phyloP scores from a whole-genome alignment of 2,329 filamentous ascomycete species.

The Monosporascus cannonballus region DNA sequence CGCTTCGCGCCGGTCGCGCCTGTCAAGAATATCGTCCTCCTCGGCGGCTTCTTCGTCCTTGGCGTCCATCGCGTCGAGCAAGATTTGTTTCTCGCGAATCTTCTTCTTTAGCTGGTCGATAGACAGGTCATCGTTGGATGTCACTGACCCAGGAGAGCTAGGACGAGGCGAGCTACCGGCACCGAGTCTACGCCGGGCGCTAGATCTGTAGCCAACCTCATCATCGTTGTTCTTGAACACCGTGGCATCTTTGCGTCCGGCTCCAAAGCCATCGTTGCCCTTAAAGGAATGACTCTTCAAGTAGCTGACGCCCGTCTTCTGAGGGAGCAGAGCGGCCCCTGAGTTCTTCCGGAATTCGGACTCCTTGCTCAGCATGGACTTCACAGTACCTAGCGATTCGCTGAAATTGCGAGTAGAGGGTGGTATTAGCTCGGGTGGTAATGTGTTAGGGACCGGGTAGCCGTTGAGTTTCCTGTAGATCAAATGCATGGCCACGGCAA shows the following conservation, averaged over 20 bases:
- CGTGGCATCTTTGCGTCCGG: constrained; percentile 83
- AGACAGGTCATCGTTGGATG: constrained; percentile 73
- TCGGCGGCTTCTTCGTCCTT: constrained; percentile 85
- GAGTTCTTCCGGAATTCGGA: constrained; percentile 85
- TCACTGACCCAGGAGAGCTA: constrained; percentile 59
- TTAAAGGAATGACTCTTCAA: constrained; percentile 93
- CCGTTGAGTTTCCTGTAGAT: constrained; percentile 97
- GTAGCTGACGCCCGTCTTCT: constrained; percentile 97
- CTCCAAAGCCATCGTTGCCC: constrained; percentile 49
- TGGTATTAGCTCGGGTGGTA: constrained; percentile 88
- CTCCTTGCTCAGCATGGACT: constrained; percentile 81
- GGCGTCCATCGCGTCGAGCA: constrained; percentile 95
- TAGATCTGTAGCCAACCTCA: constrained; percentile 86
- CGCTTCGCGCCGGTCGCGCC: constrained; percentile 82
- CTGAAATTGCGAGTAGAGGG: constrained; percentile 91
- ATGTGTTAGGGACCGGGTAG: constrained; percentile 79
- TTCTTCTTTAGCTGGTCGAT: constrained; percentile 88
- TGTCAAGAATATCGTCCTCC: constrained; percentile 86
- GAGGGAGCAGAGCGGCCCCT: constrained; percentile 83
- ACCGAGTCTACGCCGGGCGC: constrained; percentile 79
- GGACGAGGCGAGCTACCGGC: constrained; percentile 72
- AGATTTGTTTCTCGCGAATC: constrained; percentile 87
- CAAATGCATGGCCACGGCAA: constrained; percentile 97
- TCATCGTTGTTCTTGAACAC: constrained; percentile 97
- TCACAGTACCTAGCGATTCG: constrained; percentile 88